Evolutionary conservation across 2,329 filamentous ascomycete genomes (phyloP), one percentile per base, ranked within the genome.

Genomic region (Cercospora zeina): DNA sequence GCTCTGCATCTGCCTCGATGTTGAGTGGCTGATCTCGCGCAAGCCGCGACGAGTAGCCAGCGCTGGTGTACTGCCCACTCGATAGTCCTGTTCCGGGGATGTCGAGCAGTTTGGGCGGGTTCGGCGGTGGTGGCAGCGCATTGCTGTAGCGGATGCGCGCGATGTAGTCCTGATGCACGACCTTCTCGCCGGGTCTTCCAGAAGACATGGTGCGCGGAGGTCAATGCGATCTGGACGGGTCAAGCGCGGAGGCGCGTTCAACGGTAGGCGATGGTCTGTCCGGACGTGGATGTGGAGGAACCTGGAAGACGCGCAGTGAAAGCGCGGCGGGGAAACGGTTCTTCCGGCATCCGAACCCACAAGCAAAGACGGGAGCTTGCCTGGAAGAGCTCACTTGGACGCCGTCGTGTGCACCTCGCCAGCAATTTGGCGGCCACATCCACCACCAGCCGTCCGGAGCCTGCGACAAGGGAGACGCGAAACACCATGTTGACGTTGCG

Each of bases 141-240:
- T 99, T 99, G 73, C 91, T 92, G 77, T 96, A 99, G 77, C 95
- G 87, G 73, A 97, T 91, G 71, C 93, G 89, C 67, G 93, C 93
- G 75, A 99, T 96, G 79, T 97, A 97, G 78, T 99, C 95, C 79
- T 99, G 95, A 75, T 96, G 91, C 71, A 86, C 87, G 64, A 71
- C 70, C 50, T 73, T 72, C 60, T 71, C 69, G 36, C 68, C 68
- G 10, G 70, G 69, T 60, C 69, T 67, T 24, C 62, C 61, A 36
- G 72, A 72, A 50, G 68, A 67, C 69, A 71, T 71, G 59, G 10
- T 58, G 53, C 21, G 37, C 6, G 21, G 19, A 8, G n/a, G n/a
- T 30, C 6, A 42, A 34, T 30, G 55, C 9, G 7, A 37, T 10
- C 7, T 6, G 19, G 19, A 10, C 19, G 1, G 16, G 39, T 13